Conservation (phyloP, 1,139 yeast genomes). For the Taphrina sp. region DNA sequence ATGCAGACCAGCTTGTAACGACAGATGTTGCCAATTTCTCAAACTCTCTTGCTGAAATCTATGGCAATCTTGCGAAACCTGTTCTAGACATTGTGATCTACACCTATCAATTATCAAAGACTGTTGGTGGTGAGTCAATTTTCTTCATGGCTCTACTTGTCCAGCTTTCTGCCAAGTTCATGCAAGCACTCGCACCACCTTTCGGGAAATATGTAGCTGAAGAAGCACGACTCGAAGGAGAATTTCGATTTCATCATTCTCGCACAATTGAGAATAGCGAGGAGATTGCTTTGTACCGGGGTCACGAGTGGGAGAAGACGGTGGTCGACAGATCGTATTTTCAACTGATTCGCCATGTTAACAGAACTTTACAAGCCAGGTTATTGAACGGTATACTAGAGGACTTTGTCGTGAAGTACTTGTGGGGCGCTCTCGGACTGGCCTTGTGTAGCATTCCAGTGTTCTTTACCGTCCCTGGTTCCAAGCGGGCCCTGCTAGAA, state of each 20-base stretch:
- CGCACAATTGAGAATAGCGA: constrained; percentile 75
- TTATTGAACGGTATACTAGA: constrained; percentile 61
- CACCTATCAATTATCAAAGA: constrained; percentile 71
- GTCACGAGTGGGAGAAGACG: constrained; percentile 76
- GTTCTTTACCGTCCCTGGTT: constrained; percentile 45
- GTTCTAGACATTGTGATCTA: constrained; percentile 75
- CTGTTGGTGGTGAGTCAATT: constrained; percentile 83
- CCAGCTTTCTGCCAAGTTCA: constrained; percentile 70
- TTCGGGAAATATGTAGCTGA: constrained; percentile 79
- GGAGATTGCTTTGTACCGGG: constrained; percentile 82
- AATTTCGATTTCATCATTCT: constrained; percentile 77
- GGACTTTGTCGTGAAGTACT: constrained; percentile 77
- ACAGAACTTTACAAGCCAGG: constrained; percentile 77
- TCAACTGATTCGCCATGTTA: constrained; percentile 72
- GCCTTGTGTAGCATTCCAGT: constrained; percentile 86
- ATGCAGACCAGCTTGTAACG: constrained; percentile 69
- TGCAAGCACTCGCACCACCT: constrained; percentile 81
- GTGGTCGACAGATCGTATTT: constrained; percentile 77
- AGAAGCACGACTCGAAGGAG: constrained; percentile 80
- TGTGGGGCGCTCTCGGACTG: constrained; percentile 95
- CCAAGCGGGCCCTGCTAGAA: constrained; percentile 51
- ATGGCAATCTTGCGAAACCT: constrained; percentile 87
- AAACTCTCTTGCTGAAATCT: constrained; percentile 66
- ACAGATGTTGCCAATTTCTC: constrained; percentile 77
- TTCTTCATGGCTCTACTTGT: constrained; percentile 76